Conservation (phyloP, 2,329 filamentous ascomycete genomes). For the Pseudocercospora cruenta region DNA sequence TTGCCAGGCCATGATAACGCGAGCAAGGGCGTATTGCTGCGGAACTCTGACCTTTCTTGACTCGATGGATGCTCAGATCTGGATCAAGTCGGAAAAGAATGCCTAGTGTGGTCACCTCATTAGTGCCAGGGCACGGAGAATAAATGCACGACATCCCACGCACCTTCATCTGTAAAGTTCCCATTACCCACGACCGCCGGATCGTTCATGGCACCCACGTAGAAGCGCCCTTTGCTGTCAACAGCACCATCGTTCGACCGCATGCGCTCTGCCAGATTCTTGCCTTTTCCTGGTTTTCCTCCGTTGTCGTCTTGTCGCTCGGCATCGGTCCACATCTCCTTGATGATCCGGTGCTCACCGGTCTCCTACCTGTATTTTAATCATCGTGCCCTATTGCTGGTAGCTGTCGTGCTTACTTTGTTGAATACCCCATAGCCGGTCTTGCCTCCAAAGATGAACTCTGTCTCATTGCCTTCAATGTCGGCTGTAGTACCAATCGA, state of each 20-base stretch:
- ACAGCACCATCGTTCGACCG: slow-evolving; percentile 81
- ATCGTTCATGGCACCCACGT: slow-evolving; percentile 86
- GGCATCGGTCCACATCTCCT: slow-evolving; percentile 58
- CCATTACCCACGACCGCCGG: slow-evolving; percentile 48
- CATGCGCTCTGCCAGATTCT: slow-evolving; percentile 47
- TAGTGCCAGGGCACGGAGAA: slow-evolving; percentile 2
- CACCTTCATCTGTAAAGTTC: slow-evolving; percentile 43
- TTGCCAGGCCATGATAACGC: neutral
- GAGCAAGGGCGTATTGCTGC: slow-evolving; percentile 14
- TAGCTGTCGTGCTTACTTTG: slow-evolving; percentile 43
- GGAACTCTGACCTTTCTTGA: slow-evolving; percentile 54
- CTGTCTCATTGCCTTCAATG: slow-evolving; percentile 68
- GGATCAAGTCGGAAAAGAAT: slow-evolving; percentile 73
- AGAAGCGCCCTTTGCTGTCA: slow-evolving; percentile 76
- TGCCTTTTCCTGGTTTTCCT: slow-evolving; percentile 32
- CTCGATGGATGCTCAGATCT: slow-evolving; percentile 61
- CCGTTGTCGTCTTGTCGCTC: slow-evolving; percentile 47
- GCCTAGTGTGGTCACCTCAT: slow-evolving; percentile 52
- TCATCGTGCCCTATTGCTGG: neutral
- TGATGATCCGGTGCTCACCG: slow-evolving; percentile 59
- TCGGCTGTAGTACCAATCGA: slow-evolving; percentile 71
- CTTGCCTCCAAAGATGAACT: slow-evolving; percentile 79
- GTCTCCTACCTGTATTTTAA: slow-evolving; percentile 40
- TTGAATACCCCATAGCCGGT: slow-evolving; percentile 79
- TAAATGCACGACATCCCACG: neutral